Base-by-base conservation (phyloP, 352 stramenopile genomes). In the Phytophthora agathidicida region DNA sequence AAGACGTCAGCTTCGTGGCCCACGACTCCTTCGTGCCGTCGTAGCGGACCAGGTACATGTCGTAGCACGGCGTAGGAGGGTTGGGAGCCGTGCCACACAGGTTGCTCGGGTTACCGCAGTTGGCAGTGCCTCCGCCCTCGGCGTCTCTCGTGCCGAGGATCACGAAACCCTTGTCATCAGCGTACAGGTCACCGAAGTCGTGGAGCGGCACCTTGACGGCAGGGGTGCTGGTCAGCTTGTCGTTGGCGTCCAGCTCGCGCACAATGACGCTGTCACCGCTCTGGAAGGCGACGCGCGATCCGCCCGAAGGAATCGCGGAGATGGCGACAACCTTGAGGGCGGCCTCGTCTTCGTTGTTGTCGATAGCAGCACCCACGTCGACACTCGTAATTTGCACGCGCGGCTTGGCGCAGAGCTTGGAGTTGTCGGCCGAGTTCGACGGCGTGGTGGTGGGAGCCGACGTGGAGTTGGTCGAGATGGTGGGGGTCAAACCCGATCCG, bases 21-120 rank as follows among this genome's bases (percentile, higher is more conserved):
- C 77, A 87, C 26, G 41, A 57, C 60, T 87, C 77, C 31, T 67
- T 79, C 4, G 62, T 48, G 7, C 73, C 69, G 30, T 88, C 77
- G 58, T 76, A 85, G 13, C 74, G 74, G 19, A 75, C 68, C 37
- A 87, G 26, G 65, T 87, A 83, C 74, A 87, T 87, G 61, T 85
- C 74, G 52, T 81, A 88, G 51, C 77, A 88, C 13, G 77, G 49
- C 14, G 73, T 57, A 0, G 72, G 41, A 8, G 73, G 71, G 57
- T 36, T 73, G 8, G 77, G 73, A 3, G 69, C 66, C 1, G 65
- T 31, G 5, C 73, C 73, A 32, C 77, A 87, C 7, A 87, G 37
- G 61, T 87, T 87, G 32, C 65, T 73, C 19, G 71, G 71, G 58
- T 77, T 80, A 20, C 77, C 77, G 20, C 77, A 87, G 61, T 87